Evolutionary conservation across 345 rosid species (phyloP).

Genomic region (Stellera chamaejasme): DNA sequence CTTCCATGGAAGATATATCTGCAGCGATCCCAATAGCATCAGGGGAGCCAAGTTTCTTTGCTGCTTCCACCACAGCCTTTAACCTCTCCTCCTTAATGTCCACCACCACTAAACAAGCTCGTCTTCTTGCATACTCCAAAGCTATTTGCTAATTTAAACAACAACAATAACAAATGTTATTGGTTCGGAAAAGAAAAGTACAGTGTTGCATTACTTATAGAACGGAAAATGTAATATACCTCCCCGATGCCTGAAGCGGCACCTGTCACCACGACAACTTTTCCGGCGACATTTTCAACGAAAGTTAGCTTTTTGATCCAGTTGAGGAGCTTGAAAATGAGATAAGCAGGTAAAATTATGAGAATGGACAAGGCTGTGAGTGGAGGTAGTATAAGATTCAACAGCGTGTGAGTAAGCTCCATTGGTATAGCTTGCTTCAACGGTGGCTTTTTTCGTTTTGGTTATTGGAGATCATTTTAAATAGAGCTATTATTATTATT

Average conservation of each 20-base stretch:
- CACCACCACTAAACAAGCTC: slow-evolving; percentile 21
- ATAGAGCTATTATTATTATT: too few relatives aligned
- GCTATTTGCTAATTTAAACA: slow-evolving; percentile 12
- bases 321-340: slow-evolving; percentile 11
- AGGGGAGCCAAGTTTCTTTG: slow-evolving; percentile 18
- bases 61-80: slow-evolving; percentile 14
- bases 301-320: background rate
- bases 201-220: background rate
- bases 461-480: too few relatives aligned
- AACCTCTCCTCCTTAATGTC: slow-evolving; percentile 23
- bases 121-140: slow-evolving; percentile 28
- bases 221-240: slow-evolving; percentile 11
- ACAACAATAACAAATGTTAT: background rate
- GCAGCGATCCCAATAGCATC: slow-evolving; percentile 18
- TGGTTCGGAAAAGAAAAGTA: background rate
- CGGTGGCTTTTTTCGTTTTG: too few relatives aligned
- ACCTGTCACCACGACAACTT: slow-evolving; percentile 45
- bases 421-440: background rate
- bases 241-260: slow-evolving; percentile 58
- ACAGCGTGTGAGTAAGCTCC: slow-evolving; percentile 16
- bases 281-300: slow-evolving; percentile 30
- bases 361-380: slow-evolving; percentile 10
- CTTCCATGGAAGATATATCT: slow-evolving; percentile 18
- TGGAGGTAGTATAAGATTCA: slow-evolving; percentile 24
- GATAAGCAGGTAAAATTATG: slow-evolving; percentile 19